Evolutionary conservation across 495 filamentous ascomycete species (phyloP), one percentile per base, ranked within the genome.

Genomic region (Chaetomium tenue): DNA sequence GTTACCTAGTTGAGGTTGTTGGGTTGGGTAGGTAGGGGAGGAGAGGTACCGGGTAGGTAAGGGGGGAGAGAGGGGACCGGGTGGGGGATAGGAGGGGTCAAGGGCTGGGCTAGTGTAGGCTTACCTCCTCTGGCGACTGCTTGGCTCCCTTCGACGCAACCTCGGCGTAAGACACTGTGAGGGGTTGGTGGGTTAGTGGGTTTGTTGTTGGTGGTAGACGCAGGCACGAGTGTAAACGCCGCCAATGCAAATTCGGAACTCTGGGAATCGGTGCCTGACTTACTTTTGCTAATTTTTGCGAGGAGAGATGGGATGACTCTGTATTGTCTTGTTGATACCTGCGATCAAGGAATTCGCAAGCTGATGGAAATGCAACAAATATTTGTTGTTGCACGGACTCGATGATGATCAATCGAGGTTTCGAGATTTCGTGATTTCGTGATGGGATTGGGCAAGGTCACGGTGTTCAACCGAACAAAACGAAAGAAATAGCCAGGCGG

Each of bases 161-260:
- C 65, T 88, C 83, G 70, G 90, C 89, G 80, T 93, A 93, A 58
- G 89, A 92, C 88, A 91, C 91, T 78, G 9, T 15, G 47, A 37
- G 47, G 28, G 28, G 28, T 30, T 30, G 28, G 8, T 25, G 42
- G 52, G 52, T 59, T 64, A 60, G 46, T 33, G 16, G 15, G 7
- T 13, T 28, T 15, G 23, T 6, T 30, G 30, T 22, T 40, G 30
- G 8, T 9, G 2, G 8, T 3, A 12, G 4, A 22, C 18, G 28
- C 26, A n/a, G 28, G 18, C 13, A 39, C 20, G 11, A 22, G 47
- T 1, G 20, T 8, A 5, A 37, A 33, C n/a, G 28, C 51, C n/a
- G 28, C 51, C 12, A 47, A 18, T n/a, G 16, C 7, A 47, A 47
- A 47, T 7, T 47, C 9, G n/a, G n/a, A 20, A 47, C n/a, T 47